Evolutionary conservation across 768 basidiomycete genomes (phyloP).

Genomic region (Boletus tylopilopsis): DNA sequence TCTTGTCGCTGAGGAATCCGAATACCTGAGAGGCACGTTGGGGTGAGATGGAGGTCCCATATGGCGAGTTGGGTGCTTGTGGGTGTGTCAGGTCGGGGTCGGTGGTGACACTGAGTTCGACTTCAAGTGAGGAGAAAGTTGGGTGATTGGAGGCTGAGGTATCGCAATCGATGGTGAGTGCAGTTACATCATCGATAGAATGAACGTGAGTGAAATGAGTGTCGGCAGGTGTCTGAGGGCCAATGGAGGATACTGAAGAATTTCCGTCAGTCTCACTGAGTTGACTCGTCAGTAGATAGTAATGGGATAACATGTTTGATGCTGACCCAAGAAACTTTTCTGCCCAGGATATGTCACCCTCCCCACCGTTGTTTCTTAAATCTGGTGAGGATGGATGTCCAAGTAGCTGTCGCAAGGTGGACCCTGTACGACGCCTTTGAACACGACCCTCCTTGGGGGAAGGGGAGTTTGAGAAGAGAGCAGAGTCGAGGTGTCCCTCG

Average conservation of each 20-base stretch:
- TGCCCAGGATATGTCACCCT: constrained; percentile 84
- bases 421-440: constrained; percentile 60
- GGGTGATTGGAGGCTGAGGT: constrained; percentile 33
- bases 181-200: constrained; percentile 34
- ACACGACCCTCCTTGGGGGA: constrained; percentile 39
- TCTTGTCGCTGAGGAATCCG: constrained; percentile 56
- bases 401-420: constrained; percentile 70
- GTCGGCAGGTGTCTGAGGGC: constrained; percentile 48
- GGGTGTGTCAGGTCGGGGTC: constrained; percentile 40
- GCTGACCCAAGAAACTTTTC: constrained; percentile 68
- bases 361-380: constrained; percentile 36
- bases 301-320: background rate
- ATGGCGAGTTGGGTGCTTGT: constrained; percentile 25
- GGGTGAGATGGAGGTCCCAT: constrained; percentile 47
- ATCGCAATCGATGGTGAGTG: constrained; percentile 47
- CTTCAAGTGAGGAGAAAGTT: constrained; percentile 70
- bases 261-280: constrained; percentile 43
- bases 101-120: constrained; percentile 57
- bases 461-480: constrained; percentile 63
- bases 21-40: constrained; percentile 75
- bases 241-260: constrained; percentile 47
- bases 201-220: constrained; percentile 37
- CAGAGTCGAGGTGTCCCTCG: constrained; percentile 56
- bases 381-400: constrained; percentile 44
- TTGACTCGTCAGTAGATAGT: constrained; percentile 9